Conservation (phyloP, 768 basidiomycete genomes). For the Tylopilus sp. region DNA sequence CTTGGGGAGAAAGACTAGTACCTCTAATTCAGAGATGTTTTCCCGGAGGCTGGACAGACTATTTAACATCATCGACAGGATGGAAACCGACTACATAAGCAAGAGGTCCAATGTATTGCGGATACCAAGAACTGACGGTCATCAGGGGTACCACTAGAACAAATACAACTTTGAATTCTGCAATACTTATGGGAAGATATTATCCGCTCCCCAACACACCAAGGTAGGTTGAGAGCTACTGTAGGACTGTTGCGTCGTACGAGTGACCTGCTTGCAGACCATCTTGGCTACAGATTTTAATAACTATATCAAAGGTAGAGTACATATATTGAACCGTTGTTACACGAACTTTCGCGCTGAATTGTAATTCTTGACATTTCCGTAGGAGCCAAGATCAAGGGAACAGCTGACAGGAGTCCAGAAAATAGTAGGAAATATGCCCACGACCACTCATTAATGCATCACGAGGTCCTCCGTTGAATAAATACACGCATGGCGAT, state of each 20-base stretch:
- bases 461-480: too few relatives aligned
- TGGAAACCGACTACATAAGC: conserved; percentile 37
- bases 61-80: conserved; percentile 11
- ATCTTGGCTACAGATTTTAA: conserved; percentile 43
- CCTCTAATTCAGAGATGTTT: conserved; percentile 31
- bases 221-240: conserved; percentile 25
- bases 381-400: conserved; percentile 33
- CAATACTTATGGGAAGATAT: conserved; percentile 47
- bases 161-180: conserved; percentile 37
- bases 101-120: background rate
- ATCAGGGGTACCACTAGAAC: conserved; percentile 26
- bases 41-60: conserved; percentile 37
- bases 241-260: background rate
- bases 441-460: too few relatives aligned
- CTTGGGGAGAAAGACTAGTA: conserved; percentile 25
- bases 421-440: too few relatives aligned
- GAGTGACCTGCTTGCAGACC: conserved; percentile 21
- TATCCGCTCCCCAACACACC: conserved; percentile 45
- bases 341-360: background rate
- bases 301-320: conserved; percentile 41
- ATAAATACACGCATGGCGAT: too few relatives aligned
- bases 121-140: background rate
- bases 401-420: conserved; percentile 17
- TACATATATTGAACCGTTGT: too few relatives aligned
- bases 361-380: background rate